Evolutionary conservation across 495 filamentous ascomycete genomes (phyloP).

Genomic region (Penicillium goetzii): DNA sequence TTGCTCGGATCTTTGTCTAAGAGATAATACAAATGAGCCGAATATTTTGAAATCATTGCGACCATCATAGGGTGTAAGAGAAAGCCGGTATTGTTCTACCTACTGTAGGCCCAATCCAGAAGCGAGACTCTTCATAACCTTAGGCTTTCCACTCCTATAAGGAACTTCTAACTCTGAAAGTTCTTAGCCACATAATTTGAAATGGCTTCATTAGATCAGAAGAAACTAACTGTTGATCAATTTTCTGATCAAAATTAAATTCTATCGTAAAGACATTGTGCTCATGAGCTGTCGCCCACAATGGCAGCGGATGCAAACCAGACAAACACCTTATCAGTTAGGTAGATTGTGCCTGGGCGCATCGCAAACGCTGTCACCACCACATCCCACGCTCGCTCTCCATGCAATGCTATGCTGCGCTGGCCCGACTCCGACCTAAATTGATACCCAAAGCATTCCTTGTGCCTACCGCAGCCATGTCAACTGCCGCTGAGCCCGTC

Average conservation of each 20-base stretch:
- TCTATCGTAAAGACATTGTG: not conserved
- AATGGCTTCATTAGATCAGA: too few relatives aligned
- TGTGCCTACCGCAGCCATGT: constrained; percentile 38
- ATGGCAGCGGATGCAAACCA: constrained; percentile 27
- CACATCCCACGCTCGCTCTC: constrained; percentile 13
- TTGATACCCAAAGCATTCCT: not conserved
- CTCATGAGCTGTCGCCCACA: not conserved
- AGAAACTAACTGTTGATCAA: too few relatives aligned
- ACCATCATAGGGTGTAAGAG: not conserved
- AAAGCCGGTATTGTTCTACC: not conserved
- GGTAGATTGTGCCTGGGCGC: constrained; percentile 24
- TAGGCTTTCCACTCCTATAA: not conserved
- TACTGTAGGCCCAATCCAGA: too few relatives aligned
- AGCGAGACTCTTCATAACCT: not conserved
- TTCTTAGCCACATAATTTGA: too few relatives aligned
- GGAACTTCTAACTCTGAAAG: too few relatives aligned
- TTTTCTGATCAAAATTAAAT: not conserved
- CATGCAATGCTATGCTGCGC: constrained; percentile 29
- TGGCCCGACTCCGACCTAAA: constrained; percentile 17
- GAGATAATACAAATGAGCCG: not conserved
- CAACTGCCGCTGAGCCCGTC: constrained; percentile 32
- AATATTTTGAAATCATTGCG: not conserved
- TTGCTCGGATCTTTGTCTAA: not conserved
- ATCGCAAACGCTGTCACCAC: constrained; percentile 18
- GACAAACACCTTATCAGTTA: constrained; percentile 34